A percentile compares a stretch with the other conserved stretches of the same genome.
These are phyloP conservation scores for Debaryomyces singareniensis DNA, from an alignment of 1,139 yeast species.

Conservation along the genomic window DNA sequence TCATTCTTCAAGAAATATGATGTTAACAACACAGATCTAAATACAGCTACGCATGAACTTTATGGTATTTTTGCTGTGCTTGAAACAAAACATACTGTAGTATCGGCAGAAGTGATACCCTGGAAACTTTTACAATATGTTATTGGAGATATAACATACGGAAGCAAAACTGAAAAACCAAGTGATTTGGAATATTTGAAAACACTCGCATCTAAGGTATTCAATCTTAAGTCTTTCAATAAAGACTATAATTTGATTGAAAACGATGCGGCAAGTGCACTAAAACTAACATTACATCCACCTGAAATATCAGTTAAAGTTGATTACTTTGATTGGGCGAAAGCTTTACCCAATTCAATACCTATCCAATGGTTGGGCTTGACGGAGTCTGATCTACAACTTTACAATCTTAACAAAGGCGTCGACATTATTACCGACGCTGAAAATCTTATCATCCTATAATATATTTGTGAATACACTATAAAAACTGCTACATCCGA, in stretches of 20 bases:
- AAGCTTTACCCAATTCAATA: constrained; percentile 46
- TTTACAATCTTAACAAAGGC: constrained; percentile 7
- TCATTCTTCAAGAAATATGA: constrained; percentile 63
- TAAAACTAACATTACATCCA: constrained; percentile 14
- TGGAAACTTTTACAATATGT: constrained; percentile 51
- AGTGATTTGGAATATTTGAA: constrained; percentile 35
- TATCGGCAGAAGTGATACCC: constrained; percentile 46
- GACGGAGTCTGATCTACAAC: constrained; percentile 29
- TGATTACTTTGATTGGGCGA: constrained; percentile 47
- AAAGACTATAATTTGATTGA: constrained; percentile 25
- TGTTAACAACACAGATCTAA: constrained; percentile 63
- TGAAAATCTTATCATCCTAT: neutral
- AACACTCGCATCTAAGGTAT: constrained; percentile 19
- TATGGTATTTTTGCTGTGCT: constrained; percentile 29
- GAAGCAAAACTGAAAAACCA: constrained; percentile 58
- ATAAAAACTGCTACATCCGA: neutral
- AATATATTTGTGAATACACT: neutral
- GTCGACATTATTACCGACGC: constrained; percentile 3
- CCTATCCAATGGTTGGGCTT: constrained; percentile 65
- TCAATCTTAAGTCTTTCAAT: constrained; percentile 21
- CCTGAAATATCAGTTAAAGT: constrained; percentile 45
- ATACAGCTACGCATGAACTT: constrained; percentile 21
- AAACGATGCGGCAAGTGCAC: constrained; percentile 13
- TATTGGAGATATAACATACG: constrained; percentile 57
- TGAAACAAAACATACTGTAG: constrained; percentile 22